Base-by-base conservation (phyloP, 352 stramenopile species). In the Thraustotheca clavata region DNA sequence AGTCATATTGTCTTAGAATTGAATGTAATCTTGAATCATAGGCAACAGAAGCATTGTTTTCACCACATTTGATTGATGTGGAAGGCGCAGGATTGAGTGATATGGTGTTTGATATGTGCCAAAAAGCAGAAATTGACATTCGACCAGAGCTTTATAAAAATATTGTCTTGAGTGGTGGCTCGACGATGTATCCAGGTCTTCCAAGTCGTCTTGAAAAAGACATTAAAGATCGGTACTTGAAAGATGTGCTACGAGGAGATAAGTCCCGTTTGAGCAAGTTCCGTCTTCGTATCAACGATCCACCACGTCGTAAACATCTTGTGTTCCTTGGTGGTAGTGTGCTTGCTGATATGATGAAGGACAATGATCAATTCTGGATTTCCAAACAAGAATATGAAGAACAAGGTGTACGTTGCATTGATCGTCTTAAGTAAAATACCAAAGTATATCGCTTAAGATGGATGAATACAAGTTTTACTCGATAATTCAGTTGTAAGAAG, bases 21-120 rank as follows among this genome's bases (percentile, higher is more conserved):
- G 20, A 26, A 40, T 59, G 57, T 7, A 8, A 14, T 60, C 8
- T 65, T 20, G 4, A n/a, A n/a, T n/a, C 32, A n/a, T 50, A 68
- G 60, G 48, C 48, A 1, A 43, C 96, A 0, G 96, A 99, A 66
- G 86, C 95, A 38, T 77, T 99, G 6, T 99, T 99, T 73, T 86
- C 98, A 67, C 97, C 97, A 18, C 91, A 79, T 29, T 73, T 99
- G 36, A 94, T 99, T 70, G 96, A 98, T 59, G 89, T 97, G n/a
- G 96, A 99, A 75, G 90, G 94, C 72, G 73, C 77, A 1, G 96
- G 96, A 8, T 83, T 98, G 49, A 91, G 92, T 49, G 95, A 99
- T 73, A 97, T 98, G 80, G 79, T 99, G 4, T 98, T 99, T 61
- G 91, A 99, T 60, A 98, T 97, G 80, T 98, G 98, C 76, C 94